Base-by-base conservation (phyloP, 495 filamentous ascomycete genomes). In the Parmelia sp. region DNA sequence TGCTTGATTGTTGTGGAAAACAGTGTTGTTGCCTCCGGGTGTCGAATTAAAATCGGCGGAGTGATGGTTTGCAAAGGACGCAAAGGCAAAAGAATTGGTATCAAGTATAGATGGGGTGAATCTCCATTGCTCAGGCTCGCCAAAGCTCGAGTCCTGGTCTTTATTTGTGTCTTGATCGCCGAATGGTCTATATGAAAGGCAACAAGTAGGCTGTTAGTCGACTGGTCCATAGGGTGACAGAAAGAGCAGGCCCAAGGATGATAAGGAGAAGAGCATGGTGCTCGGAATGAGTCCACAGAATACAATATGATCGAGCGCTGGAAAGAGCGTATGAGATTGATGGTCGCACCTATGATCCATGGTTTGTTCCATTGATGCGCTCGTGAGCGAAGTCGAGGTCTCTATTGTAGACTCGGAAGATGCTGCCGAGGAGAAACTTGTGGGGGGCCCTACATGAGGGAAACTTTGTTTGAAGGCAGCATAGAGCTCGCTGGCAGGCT, bases 51-150 rank as follows among this genome's bases (percentile, higher is more conserved):
- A 96, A 74, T 95, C 92, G 27, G 88, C 88, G 31, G 88, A 84
- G 45, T 86, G 83, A 61, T 96, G 91, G 69, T 87, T 90, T 63
- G 86, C 87, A 66, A 94, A 89, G 51, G 79, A 78, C 60, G 85
- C 77, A 76, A 96, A 96, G 7, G 85, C 83, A 68, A 92, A 91
- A 6, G 90, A 86, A 70, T 84, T 89, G 21, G 92, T 86, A 66
- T 97, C 93, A 71, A 97, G 81, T 39, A 92, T 81, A 25, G 92
- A 92, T 14, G 92, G 89, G 3, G 91, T 94, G 71, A 94, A 94
- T 57, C 89, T 81, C 81, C 92, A 90, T 62, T 81, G 82, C 63
- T 96, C 91, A 65, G 86, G 78, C 37, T 85, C 88, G 69, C 86
- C 84, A 7, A 90, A 90, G 1, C 89, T 93, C 8, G 88, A 86